Evolutionary conservation across 2,329 filamentous ascomycete species (phyloP).

Genomic region (Pseudogymnoascus pannorum): DNA sequence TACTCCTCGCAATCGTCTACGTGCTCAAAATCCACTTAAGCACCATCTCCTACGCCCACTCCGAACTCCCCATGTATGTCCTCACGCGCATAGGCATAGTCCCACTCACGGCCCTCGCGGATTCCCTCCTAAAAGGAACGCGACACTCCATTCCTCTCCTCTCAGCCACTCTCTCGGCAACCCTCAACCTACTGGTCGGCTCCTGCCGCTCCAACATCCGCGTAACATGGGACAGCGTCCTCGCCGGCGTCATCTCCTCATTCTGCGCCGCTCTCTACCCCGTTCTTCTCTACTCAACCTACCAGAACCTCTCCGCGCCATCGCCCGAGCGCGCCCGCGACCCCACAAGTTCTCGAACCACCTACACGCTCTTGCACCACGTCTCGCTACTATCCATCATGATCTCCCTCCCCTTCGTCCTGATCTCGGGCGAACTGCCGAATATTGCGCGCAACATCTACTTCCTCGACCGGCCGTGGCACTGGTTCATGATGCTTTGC

Average conservation of each 20-base stretch:
- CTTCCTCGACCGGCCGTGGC: conserved; percentile 47
- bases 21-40: conserved; percentile 43
- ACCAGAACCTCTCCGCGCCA: conserved; percentile 34
- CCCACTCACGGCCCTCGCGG: conserved; percentile 41
- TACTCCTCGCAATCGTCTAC: conserved; percentile 43
- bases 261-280: conserved; percentile 45
- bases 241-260: conserved; percentile 45
- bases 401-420: conserved; percentile 40
- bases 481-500: conserved; percentile 46
- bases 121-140: conserved; percentile 38
- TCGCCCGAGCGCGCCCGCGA: conserved; percentile 22
- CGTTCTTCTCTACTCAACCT: conserved; percentile 41
- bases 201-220: conserved; percentile 38
- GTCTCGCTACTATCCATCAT: conserved; percentile 42
- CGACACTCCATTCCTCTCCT: conserved; percentile 41
- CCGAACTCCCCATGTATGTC: conserved; percentile 44
- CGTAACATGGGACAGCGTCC: conserved; percentile 44
- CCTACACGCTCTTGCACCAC: conserved; percentile 45
- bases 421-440: conserved; percentile 41
- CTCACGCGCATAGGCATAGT: conserved; percentile 44
- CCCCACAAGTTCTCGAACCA: conserved; percentile 34
- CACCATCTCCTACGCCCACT: conserved; percentile 47
- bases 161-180: conserved; percentile 42
- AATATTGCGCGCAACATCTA: conserved; percentile 45
- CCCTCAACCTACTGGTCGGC: conserved; percentile 43